A percentile compares a stretch with the other conserved stretches of the same genome.
Conservation (phyloP, 495 filamentous ascomycete species). For the Xylaria castorea region DNA sequence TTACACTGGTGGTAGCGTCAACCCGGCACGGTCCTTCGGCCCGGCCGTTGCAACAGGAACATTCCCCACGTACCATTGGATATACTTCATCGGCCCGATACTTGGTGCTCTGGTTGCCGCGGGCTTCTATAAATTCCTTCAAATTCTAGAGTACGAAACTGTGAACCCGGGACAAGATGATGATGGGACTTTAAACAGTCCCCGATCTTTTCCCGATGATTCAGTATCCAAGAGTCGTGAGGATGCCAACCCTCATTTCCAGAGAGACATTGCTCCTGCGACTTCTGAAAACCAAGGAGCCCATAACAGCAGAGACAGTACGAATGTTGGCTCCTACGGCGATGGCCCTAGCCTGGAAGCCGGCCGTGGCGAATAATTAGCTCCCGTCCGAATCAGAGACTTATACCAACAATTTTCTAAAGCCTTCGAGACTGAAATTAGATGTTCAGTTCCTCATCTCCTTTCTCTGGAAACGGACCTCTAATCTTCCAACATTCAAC, state of each 20-base stretch:
- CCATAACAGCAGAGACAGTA: conserved; percentile 9
- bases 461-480: not conserved
- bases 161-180: conserved; percentile 63
- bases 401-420: not conserved
- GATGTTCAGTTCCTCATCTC: not conserved
- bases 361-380: not conserved
- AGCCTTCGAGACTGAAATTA: not conserved
- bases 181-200: not conserved
- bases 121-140: conserved; percentile 71
- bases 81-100: conserved; percentile 68
- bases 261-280: not conserved
- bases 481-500: not conserved
- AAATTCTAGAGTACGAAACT: conserved; percentile 73
- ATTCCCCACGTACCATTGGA: conserved; percentile 77
- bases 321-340: conserved; percentile 12
- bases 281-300: not conserved
- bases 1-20: conserved; percentile 67
- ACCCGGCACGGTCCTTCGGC: conserved; percentile 65
- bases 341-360: conserved; percentile 23
- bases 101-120: conserved; percentile 67
- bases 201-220: no score
- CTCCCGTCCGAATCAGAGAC: not conserved
- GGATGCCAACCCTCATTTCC: not conserved
- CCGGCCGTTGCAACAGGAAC: conserved; percentile 60
- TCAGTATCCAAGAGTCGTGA: not conserved